Conservation (phyloP, 257 asterid genomes). For the Lavandula angustifolia region DNA sequence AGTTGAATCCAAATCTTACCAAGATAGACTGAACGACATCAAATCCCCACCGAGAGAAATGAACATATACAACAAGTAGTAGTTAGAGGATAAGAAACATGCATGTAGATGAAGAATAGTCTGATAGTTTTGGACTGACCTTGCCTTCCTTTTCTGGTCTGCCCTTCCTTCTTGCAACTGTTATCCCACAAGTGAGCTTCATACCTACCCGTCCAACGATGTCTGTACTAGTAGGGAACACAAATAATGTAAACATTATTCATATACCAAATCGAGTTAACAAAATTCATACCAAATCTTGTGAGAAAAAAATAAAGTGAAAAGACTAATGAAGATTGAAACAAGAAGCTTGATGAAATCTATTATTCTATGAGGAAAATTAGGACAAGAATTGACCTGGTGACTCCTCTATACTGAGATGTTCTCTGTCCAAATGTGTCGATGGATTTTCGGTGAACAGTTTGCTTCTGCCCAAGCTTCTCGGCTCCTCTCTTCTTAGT, state of each 20-base stretch:
- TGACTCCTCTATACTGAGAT: conserved; percentile 95
- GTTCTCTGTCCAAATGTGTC: conserved; percentile 97
- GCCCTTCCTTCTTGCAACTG: conserved; percentile 60
- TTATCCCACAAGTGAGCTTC: conserved; percentile 68
- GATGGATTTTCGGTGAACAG: conserved; percentile 89
- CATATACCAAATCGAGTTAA: conserved; percentile 6
- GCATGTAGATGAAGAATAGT: neutral
- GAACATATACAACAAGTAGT: conserved; percentile 30
- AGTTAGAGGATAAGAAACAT: neutral
- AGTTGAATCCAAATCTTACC: conserved; percentile 50
- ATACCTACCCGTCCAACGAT: conserved; percentile 59
- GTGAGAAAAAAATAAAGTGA: too few relatives aligned
- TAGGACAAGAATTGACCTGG: conserved; percentile 46
- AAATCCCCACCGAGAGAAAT: conserved; percentile 37
- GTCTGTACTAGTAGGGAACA: conserved; percentile 33
- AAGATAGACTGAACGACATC: conserved; percentile 68
- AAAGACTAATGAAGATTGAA: neutral
- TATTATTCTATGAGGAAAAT: neutral
- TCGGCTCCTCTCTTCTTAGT: conserved; percentile 65
- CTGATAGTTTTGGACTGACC: conserved; percentile 33
- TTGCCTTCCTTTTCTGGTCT: conserved; percentile 60
- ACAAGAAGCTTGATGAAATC: too few relatives aligned
- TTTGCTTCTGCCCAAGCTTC: conserved; percentile 50
- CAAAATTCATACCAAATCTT: conserved; percentile 43
- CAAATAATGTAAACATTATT: neutral